Base-by-base conservation (phyloP, 352 stramenopile species). In the Pythium plurisporium region DNA sequence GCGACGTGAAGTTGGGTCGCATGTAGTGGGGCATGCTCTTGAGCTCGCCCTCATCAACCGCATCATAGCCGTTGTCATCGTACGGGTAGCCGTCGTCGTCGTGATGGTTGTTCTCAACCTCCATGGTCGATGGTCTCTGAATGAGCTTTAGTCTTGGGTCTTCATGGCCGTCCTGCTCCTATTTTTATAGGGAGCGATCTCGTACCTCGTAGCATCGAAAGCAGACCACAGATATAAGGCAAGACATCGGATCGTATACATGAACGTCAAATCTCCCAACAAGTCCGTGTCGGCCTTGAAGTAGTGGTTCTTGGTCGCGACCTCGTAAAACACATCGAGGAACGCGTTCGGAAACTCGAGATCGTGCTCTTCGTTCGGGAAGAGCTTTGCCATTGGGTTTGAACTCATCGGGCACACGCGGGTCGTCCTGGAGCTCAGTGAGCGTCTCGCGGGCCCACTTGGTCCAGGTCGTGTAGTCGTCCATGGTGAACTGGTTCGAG, bases 1-100 rank as follows among this genome's bases (percentile, higher is more conserved):
- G 79, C 19, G 83, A 90, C 42, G 81, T 75, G 60, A 93, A 93
- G 46, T 87, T 93, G 59, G 83, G 83, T 14, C 71, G 71, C 82
- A 92, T 92, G 64, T 92, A 92, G 63, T 83, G 68, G 38, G 79
- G 82, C n/a, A 76, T n/a, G 6, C 19, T 15, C 3, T 17, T 20
- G 17, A 6, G 23, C 17, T 17, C 6, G 7, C 19, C 25, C 6
- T 48, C 42, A 25, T 44, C 19, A 25, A 40, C 31, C 14, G 41
- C 15, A 17, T 49, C 38, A 17, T 45, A 34, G 19, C 10, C 46
- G 4, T 59, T 43, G 22, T 58, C 40, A 38, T 47, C 41, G 30
- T n/a, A 27, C 4, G 45, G 41, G 27, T 45, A 31, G 15, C 17
- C 26, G 36, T 36, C 36, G 10, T 27, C 15, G 55, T 29, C 44